Evolutionary conservation across 768 basidiomycete species (phyloP).

Genomic region (Trametes cingulata): DNA sequence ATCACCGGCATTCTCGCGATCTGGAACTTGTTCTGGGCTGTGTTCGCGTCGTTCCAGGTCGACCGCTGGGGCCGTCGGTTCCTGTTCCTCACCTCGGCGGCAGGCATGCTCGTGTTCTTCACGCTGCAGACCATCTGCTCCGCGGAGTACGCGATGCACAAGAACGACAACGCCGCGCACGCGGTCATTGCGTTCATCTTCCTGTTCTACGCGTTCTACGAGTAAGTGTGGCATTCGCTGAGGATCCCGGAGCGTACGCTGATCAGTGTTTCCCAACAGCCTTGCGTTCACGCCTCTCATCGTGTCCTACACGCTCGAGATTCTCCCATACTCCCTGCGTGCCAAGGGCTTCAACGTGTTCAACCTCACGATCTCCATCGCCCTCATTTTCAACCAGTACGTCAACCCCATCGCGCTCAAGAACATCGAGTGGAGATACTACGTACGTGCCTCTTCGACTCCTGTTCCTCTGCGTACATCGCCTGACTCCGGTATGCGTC

Average conservation of each 20-base stretch:
- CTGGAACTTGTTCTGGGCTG: constrained; percentile 72
- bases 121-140: constrained; percentile 68
- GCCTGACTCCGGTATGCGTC: neutral
- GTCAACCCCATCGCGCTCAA: constrained; percentile 80
- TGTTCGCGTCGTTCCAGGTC: constrained; percentile 57
- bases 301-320: constrained; percentile 86
- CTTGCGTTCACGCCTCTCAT: constrained; percentile 86
- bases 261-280: constrained; percentile 29
- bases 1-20: constrained; percentile 85
- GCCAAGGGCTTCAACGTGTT: constrained; percentile 86
- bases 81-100: constrained; percentile 62
- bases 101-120: constrained; percentile 68
- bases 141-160: constrained; percentile 50
- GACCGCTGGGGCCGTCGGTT: constrained; percentile 70
- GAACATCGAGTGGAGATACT: constrained; percentile 73
- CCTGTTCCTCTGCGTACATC: neutral
- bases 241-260: neutral
- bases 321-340: constrained; percentile 79
- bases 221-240: constrained; percentile 44
- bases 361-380: constrained; percentile 73
- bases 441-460: constrained; percentile 40
- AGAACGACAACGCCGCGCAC: constrained; percentile 51
- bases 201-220: constrained; percentile 77
- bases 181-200: constrained; percentile 84
- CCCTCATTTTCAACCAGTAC: constrained; percentile 89